Base-by-base conservation (phyloP, 1,284 basidiomycete genomes). In the Singerocomus inundabilis region DNA sequence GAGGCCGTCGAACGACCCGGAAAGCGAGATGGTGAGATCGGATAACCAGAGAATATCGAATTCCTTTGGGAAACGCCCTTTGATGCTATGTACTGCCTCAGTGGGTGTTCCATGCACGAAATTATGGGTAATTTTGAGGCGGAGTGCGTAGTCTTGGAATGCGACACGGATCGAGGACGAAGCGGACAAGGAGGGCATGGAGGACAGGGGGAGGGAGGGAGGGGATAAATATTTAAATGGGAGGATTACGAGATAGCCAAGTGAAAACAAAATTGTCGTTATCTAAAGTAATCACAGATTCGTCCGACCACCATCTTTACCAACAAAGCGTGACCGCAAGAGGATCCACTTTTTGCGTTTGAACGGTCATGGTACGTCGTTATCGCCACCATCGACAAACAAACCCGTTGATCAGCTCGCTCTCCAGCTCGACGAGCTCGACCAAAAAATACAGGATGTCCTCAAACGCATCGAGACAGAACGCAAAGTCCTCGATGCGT, bases 361-460 rank as follows among this genome's bases (percentile, higher is more conserved):
- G 44, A 53, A 57, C 55, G 62, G 60, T 58, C 59, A 72, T 70
- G 68, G 68, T 70, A 41, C 31, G 69, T 51, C 11, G 30, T 53
- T 39, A 46, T 54, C 58, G 48, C 41, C 26, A 18, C 2, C 41
- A 49, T 57, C 48, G 37, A 53, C 53, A 16, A 30, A 25, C 39
- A 12, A 5, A 34, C 42, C 12, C 9, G 24, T 45, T 64, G 21
- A 59, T 45, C 51, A 43, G 3, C 24, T 1, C 40, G 10, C 13
- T 29, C 18, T 5, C 44, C 53, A 68, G 66, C 58, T 70, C 44
- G 65, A 67, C 63, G 62, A 91, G 73, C 76, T 91, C 70, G 88
- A 92, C 78, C 83, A 85, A 78, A 94, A 94, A 82, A 93, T 96
- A 68, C 85, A 89, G 70, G 91, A 94, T 72, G 84, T 95, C 64